Evolutionary conservation across 352 stramenopile species (phyloP), one percentile per base, ranked within the genome.

Genomic region (Phytophthora boehmeriae): DNA sequence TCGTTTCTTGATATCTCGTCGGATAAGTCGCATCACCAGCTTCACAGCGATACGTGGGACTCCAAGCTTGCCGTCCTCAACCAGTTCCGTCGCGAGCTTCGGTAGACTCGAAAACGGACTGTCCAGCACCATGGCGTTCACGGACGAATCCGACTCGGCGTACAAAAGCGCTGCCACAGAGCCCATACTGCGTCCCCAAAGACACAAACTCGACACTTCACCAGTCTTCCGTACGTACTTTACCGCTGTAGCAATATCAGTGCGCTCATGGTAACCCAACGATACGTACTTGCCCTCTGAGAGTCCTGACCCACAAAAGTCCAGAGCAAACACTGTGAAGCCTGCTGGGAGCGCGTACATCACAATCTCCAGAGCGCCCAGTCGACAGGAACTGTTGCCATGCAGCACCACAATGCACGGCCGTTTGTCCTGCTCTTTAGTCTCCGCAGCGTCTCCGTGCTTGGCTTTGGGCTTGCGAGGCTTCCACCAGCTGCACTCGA

Each of bases 401-500:
- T 95, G 86, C 20, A 95, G 75, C 27, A 95, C 75, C 28, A 95
- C 69, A 44, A 95, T 93, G 48, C 86, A 95, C 51, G 86, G 83
- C 0, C 61, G 65, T 46, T 90, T 88, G 39, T 76, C 56, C 32
- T 63, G 19, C n/a, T 41, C 44, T 9, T 49, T 13, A 13, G 27
- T 20, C 19, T 4, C 20, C 2, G 14, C 20, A 13, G 11, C n/a
- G 2, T 56, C 22, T 11, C 19, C 55, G 16, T 30, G 49, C 10
- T 63, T 51, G 22, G 48, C 8, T 41, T 56, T 66, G 27, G 43
- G 9, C 39, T 57, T 63, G 22, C 76, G 76, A 5, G 79, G 76
- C 65, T 92, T 91, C 86, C 86, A 95, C 86, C 86, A 95, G 59
- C 86, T 95, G 71, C 86, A 95, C 55, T 95, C 80, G 70, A 93